Conservation (phyloP, 2,329 filamentous ascomycete genomes). For the Akanthomyces dipterigenus region DNA sequence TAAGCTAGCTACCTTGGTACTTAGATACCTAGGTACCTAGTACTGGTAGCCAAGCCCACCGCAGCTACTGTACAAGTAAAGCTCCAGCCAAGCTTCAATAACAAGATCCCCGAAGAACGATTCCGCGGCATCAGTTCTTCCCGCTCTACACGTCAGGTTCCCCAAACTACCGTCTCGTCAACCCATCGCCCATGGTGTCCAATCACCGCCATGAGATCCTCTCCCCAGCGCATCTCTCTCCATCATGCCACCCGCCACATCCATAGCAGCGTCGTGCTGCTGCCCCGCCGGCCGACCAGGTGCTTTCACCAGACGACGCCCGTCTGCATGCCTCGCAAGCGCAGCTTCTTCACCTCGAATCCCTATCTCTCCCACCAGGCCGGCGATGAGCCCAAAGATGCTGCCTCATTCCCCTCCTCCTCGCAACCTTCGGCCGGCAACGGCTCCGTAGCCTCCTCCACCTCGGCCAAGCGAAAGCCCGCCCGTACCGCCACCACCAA, state of each 20-base stretch:
- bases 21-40: no score
- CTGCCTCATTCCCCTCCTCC: neutral
- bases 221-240: slow-evolving; percentile 26
- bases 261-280: slow-evolving; percentile 19
- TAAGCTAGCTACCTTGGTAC: no score
- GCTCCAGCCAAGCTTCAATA: neutral
- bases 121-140: no score
- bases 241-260: slow-evolving; percentile 25
- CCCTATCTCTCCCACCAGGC: slow-evolving; percentile 42
- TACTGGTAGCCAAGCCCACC: neutral
- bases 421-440: no score
- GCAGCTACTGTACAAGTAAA: neutral
- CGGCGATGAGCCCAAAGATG: slow-evolving; percentile 22
- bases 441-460: slow-evolving; percentile 40
- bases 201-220: slow-evolving; percentile 25
- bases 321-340: slow-evolving; percentile 43
- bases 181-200: neutral
- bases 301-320: slow-evolving; percentile 41
- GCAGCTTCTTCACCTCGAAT: slow-evolving; percentile 61
- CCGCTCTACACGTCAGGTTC: no score
- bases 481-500: slow-evolving; percentile 46
- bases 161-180: neutral
- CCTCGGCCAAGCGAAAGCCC: slow-evolving; percentile 38
- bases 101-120: no score
- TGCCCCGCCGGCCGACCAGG: slow-evolving; percentile 19